Evolutionary conservation across 495 filamentous ascomycete species (phyloP).

Genomic region (Neurospora sp.): DNA sequence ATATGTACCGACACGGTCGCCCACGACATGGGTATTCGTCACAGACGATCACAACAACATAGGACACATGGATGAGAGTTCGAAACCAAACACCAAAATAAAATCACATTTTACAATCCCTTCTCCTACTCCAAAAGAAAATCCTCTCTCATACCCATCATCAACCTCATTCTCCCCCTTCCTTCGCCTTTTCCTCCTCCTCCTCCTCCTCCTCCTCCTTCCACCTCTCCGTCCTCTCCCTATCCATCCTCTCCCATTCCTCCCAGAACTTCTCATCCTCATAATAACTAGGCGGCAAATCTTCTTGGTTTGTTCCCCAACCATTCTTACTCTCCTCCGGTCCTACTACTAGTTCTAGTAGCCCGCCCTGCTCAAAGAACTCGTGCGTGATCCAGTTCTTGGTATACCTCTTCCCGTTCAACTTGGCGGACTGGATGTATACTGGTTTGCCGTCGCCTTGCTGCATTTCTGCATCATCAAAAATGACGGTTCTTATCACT

Average conservation of each 20-base stretch:
- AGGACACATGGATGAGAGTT: background rate
- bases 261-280: background rate
- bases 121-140: background rate
- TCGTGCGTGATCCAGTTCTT: constrained; percentile 65
- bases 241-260: background rate
- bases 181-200: background rate
- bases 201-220: background rate
- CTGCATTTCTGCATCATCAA: constrained; percentile 36
- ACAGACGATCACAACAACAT: background rate
- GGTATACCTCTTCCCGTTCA: constrained; percentile 53
- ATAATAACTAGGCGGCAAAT: constrained; percentile 52
- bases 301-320: constrained; percentile 56
- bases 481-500: constrained; percentile 46
- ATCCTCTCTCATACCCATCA: background rate
- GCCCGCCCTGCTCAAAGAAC: constrained; percentile 57
- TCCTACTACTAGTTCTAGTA: constrained; percentile 55
- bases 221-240: background rate
- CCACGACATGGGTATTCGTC: background rate
- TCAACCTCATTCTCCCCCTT: background rate
- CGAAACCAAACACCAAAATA: background rate
- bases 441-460: constrained; percentile 20
- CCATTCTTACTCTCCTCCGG: constrained; percentile 43
- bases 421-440: constrained; percentile 56
- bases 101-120: background rate
- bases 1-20: background rate